Evolutionary conservation across 2,329 filamentous ascomycete genomes (phyloP), one percentile per base, ranked within the genome.

Genomic region (Penicillium sclerotigenum): DNA sequence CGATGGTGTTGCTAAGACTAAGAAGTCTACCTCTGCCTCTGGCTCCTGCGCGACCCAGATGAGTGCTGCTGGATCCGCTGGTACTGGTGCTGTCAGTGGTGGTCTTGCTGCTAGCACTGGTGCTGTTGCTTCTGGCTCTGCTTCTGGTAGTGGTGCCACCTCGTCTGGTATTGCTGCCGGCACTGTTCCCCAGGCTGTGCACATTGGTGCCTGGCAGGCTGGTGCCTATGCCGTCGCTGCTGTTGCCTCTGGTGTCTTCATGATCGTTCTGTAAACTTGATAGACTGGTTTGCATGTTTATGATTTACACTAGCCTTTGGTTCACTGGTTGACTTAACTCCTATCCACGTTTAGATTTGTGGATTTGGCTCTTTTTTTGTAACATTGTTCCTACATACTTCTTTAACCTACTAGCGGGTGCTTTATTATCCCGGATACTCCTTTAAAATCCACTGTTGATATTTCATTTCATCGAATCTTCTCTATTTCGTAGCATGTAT

Each of bases 211-310:
- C 42, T 63, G 75, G 66, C 73, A 77, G 56, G 59, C 79, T 46
- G 76, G 71, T 52, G 73, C 71, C 14, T 80, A 79, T 64, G 52
- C 77, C n/a, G 60, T 76, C 43, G 70, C 71, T 50, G 77, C 77
- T 38, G 54, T 77, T 41, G 62, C 76, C 40, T 74, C 76, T 52
- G 78, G 77, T 58, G 69, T 69, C 49, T 75, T 75, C 55, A 79
- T 80, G 77, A 71, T 80, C 59, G 61, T 79, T 63, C 68, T 80
- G 68, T 80, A 79, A 68, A 54, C 43, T 56, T 46, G 33, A 54
- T 34, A 37, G 14, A 46, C 31, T 52, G 31, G 18, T 47, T 41
- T 46, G 34, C 47, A 9, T 40, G 38, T 50, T 34, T 31, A 38
- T 52, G 37, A n/a, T n/a, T 52, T 34, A n/a, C n/a, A n/a, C n/a